Base-by-base conservation (phyloP, 2,329 filamentous ascomycete species). In the Pseudogymnoascus sp. region DNA sequence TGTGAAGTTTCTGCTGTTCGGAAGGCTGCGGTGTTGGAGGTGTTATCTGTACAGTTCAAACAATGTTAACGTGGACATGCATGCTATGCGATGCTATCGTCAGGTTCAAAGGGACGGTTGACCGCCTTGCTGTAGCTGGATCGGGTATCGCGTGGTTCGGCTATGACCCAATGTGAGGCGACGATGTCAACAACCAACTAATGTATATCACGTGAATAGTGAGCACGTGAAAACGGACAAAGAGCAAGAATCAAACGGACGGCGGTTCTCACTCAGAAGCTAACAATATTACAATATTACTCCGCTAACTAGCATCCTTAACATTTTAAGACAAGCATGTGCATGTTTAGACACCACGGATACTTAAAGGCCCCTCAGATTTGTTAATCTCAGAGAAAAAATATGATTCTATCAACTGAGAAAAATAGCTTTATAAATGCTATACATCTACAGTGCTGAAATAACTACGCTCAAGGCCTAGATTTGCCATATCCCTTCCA, bases 401-500 rank as follows among this genome's bases (percentile, higher is more conserved):
- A 56, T 34, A 18, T 7, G 2, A n/a, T 18, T 3, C 3, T 31
- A 31, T 34, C 7, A 28, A 31, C 8, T 9, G n/a, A 18, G 16
- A 14, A 34, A 8, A 56, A 56, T 16, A 31, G n/a, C n/a, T 21
- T 21, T n/a, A 34, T 6, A 31, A 34, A 34, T 12, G 5, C 34
- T 60, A 38, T 42, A 5, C 12, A 12, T 18, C 49, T 56, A 65
- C 14, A 4, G 28, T 62, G 43, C 36, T 60, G 18, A 62, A 38
- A 28, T 75, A 67, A 67, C 73, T 87, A 61, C 73, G 70, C 66
- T 77, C 75, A 68, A 88, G 83, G 63, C 83, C 76, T 53, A 82
- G 75, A n/a, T 73, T 74, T 18, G 74, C 76, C 62, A 88, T 70
- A 46, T 81, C 76, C 64, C 83, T 79, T 49, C 86, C 86, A 72